Evolutionary conservation across 768 basidiomycete genomes (phyloP), one percentile per base, ranked within the genome.

Genomic region (Tulasnella sp.): DNA sequence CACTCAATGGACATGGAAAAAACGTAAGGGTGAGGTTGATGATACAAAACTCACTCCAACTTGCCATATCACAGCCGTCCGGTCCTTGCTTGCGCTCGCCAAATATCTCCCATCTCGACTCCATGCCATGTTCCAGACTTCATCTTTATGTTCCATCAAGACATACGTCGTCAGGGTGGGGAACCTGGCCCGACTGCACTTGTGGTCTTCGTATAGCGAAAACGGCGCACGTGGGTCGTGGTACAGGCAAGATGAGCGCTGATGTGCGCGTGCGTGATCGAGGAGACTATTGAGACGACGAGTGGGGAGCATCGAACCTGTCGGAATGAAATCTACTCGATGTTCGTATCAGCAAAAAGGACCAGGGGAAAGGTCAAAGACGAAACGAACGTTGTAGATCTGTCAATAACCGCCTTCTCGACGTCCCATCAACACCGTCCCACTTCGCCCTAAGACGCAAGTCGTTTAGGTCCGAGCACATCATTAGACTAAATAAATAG

Each of bases 41-140:
- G 60, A 48, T 60, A 34, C 27, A 27, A 19, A 57, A 72, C 86
- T 66, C 71, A 90, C 93, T 73, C 80, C 80, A 56, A 92, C 76
- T 48, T 77, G 77, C 93, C 93, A 98, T 51, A 98, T 85, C 57
- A 96, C 87, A 5, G 87, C 92, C 3, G 79, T 77, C 73, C 80
- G 82, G 71, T 98, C 94, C 70, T 81, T 88, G 58, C 92, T 86
- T 38, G 86, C 87, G 63, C 84, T 92, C 29, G 93, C 96, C 51
- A 99, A 75, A 65, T 78, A 83, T 50, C 72, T 70, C 1, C 96
- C 96, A 68, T 85, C 83, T 65, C 88, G 89, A 70, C 92, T 94
- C 93, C 93, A 99, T 68, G 85, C 86, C 60, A 98, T 71, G 67
- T 87, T 83, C 93, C 94, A 98, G 44, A 99, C 92, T 69, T 99